Conservation (phyloP, 2,329 filamentous ascomycete genomes). For the Furcasterigmium sp. region DNA sequence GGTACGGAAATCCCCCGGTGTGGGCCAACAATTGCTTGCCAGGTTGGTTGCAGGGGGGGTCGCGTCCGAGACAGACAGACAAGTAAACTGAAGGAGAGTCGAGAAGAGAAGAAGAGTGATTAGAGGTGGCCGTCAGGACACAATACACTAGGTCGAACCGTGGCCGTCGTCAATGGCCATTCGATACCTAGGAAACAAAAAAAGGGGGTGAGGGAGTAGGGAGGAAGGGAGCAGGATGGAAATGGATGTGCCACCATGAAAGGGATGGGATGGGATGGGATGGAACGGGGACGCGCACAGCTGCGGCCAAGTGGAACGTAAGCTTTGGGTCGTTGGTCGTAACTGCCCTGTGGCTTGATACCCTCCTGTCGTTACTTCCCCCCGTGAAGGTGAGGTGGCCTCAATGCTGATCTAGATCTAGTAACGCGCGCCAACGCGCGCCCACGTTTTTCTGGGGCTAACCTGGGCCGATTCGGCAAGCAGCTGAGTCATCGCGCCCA, state of each 20-base stretch:
- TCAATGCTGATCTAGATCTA: conserved; percentile 17
- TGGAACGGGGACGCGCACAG: too few relatives aligned
- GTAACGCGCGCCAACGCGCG: too few relatives aligned
- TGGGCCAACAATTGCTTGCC: too few relatives aligned
- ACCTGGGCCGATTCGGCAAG: too few relatives aligned
- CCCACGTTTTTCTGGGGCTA: neutral
- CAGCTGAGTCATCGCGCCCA: too few relatives aligned
- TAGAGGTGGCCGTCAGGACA: conserved; percentile 28
- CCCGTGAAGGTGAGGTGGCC: conserved; percentile 23
- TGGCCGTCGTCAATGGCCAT: conserved; percentile 3
- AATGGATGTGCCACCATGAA: too few relatives aligned
- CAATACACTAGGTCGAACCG: conserved; percentile 5
- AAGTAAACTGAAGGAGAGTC: conserved; percentile 29
- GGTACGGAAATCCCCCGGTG: too few relatives aligned
- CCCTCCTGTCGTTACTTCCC: too few relatives aligned
- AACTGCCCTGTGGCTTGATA: too few relatives aligned
- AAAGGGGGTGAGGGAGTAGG: conserved; percentile 14
- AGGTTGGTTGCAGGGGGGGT: too few relatives aligned
- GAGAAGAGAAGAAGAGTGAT: conserved; percentile 34
- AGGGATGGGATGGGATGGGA: neutral
- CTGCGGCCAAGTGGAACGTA: too few relatives aligned
- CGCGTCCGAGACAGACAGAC: neutral
- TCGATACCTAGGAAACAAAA: conserved; percentile 17
- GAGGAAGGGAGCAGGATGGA: neutral
- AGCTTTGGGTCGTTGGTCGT: neutral